Conservation (phyloP, 1,284 basidiomycete species). For the Clitocybe nebularis region DNA sequence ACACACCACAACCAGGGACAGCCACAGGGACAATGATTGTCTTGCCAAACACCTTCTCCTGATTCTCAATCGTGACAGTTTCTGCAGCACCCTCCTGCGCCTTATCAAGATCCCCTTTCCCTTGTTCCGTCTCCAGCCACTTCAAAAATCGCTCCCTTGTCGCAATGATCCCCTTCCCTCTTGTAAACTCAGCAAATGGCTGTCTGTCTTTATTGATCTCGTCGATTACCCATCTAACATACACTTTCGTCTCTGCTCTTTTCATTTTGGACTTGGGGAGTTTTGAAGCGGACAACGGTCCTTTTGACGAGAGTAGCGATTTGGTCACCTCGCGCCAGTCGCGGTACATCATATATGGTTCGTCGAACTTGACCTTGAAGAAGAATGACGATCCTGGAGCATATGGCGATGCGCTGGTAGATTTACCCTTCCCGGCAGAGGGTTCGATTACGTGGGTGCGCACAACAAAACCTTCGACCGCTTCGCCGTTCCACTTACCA, state of each 20-base stretch:
- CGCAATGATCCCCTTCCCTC: conserved; percentile 81
- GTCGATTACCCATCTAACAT: conserved; percentile 66
- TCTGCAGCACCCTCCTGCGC: conserved; percentile 15
- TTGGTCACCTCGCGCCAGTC: conserved; percentile 97
- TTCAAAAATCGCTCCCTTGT: conserved; percentile 78
- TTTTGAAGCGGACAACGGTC: conserved; percentile 27
- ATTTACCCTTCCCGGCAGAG: conserved; percentile 25
- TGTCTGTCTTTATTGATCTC: conserved; percentile 63
- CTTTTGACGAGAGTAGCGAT: conserved; percentile 48
- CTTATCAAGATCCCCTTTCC: conserved; percentile 31
- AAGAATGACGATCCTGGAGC: conserved; percentile 84
- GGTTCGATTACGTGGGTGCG: conserved; percentile 62
- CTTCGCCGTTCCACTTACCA: conserved; percentile 81
- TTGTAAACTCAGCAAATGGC: conserved; percentile 64
- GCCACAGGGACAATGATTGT: conserved; percentile 87
- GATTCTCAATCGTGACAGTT: conserved; percentile 19
- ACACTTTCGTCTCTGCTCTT: conserved; percentile 62
- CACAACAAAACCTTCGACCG: conserved; percentile 96
- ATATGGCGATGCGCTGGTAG: conserved; percentile 52
- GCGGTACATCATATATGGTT: conserved; percentile 98
- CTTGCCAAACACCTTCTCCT: conserved; percentile 55
- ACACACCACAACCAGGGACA: conserved; percentile 87
- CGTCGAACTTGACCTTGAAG: conserved; percentile 99
- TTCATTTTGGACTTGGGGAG: conserved; percentile 63
- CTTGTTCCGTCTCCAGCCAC: conserved; percentile 57